Evolutionary conservation across 768 basidiomycete genomes (phyloP).

Genomic region (Stropharia rugosoannulata): DNA sequence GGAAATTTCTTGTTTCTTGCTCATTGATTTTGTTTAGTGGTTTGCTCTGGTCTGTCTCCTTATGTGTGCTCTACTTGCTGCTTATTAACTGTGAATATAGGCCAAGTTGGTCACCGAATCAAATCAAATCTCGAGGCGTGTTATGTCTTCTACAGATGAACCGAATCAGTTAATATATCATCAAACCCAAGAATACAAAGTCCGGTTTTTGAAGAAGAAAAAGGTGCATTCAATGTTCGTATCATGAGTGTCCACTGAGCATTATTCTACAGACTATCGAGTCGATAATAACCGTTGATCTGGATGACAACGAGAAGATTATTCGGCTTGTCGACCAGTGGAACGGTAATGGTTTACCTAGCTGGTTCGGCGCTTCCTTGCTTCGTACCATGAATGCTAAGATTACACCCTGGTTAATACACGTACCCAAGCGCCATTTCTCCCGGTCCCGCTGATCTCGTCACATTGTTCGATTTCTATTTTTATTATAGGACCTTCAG

Average conservation of each 20-base stretch:
- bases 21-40: slow-evolving; percentile 34
- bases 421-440: slow-evolving; percentile 37
- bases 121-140: slow-evolving; percentile 45
- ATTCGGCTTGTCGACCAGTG: slow-evolving; percentile 57
- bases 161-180: slow-evolving; percentile 63
- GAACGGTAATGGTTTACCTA: slow-evolving; percentile 53
- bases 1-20: not conserved
- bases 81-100: slow-evolving; percentile 29
- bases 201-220: slow-evolving; percentile 48
- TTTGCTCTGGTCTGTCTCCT: slow-evolving; percentile 46
- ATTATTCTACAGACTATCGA: slow-evolving; percentile 42
- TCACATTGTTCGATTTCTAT: not conserved
- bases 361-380: slow-evolving; percentile 43
- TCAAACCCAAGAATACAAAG: slow-evolving; percentile 61
- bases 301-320: slow-evolving; percentile 67
- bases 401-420: slow-evolving; percentile 51
- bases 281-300: slow-evolving; percentile 61
- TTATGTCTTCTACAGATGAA: slow-evolving; percentile 55
- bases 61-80: not conserved
- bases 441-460: not conserved
- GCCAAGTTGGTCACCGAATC: slow-evolving; percentile 54
- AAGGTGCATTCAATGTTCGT: slow-evolving; percentile 35
- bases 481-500: not conserved
- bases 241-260: not conserved
- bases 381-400: slow-evolving; percentile 52